Percentiles rank a stretch among this genome's conserved stretches.
Conservation (phyloP, 2,329 filamentous ascomycete genomes). For the Anisogramma anomala region DNA sequence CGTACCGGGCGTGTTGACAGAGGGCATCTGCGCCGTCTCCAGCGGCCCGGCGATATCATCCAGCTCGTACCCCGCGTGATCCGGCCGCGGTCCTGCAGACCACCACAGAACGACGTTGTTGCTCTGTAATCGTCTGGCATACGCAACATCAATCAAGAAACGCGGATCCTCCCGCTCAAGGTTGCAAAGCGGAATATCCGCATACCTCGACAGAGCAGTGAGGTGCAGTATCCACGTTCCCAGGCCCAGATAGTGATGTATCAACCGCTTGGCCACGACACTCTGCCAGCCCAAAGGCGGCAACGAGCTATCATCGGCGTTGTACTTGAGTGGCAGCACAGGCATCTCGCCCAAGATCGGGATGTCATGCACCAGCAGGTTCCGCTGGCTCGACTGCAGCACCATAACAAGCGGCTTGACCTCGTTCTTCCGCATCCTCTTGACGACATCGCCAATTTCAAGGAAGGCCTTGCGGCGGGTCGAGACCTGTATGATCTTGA, state of each 20-base stretch:
- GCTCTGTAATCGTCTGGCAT: constrained; percentile 76
- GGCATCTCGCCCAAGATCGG: constrained; percentile 77
- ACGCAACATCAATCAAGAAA: constrained; percentile 91
- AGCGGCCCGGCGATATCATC: constrained; percentile 77
- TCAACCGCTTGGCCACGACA: constrained; percentile 73
- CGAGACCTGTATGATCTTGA: constrained; percentile 79
- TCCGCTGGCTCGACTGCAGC: constrained; percentile 78
- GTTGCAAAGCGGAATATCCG: constrained; percentile 90
- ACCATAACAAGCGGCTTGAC: constrained; percentile 69
- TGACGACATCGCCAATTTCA: constrained; percentile 77
- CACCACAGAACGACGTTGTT: constrained; percentile 96
- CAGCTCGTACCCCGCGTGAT: constrained; percentile 91
- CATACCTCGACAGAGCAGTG: constrained; percentile 77
- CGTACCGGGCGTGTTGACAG: constrained; percentile 83
- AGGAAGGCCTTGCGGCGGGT: constrained; percentile 81
- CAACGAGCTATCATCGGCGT: constrained; percentile 72
- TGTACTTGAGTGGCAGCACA: constrained; percentile 67
- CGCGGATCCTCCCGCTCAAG: constrained; percentile 87
- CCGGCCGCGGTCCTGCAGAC: constrained; percentile 75
- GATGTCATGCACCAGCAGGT: constrained; percentile 72
- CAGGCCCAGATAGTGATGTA: constrained; percentile 85
- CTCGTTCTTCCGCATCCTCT: constrained; percentile 83
- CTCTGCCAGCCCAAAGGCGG: constrained; percentile 90
- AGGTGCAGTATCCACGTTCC: constrained; percentile 86
- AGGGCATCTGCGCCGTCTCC: constrained; percentile 83